Evolutionary conservation across 768 basidiomycete genomes (phyloP), one percentile per base, ranked within the genome.

Genomic region (Amanita pseudoporphyria): DNA sequence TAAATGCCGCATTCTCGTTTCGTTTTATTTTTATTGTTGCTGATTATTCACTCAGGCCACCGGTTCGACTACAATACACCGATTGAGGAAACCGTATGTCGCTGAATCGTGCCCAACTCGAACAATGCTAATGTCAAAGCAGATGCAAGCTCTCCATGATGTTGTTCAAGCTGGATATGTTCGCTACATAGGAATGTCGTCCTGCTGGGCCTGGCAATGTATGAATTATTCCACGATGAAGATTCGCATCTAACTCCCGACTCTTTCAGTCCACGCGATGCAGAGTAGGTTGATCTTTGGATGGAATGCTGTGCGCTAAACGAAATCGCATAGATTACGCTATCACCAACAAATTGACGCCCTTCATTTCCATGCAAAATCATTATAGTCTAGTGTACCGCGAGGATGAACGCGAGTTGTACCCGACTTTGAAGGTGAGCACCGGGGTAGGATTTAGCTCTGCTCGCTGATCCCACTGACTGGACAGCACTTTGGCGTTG

Each of bases 311-410:
- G 30, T 18, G 10, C n/a, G 38, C 24, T 13, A 6, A 31, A 26
- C 9, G 40, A 10, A 28, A 45, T 14, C n/a, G 41, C 9, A 13
- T 19, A 80, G 79, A 78, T 56, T 82, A 82, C 56, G 81, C 80
- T 0, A 74, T 81, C 48, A 59, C 69, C 36, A 74, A 82, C 63
- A 71, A 72, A 6, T 61, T 78, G 2, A 77, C 75, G 0, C 76
- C 73, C 3, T 82, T 82, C 64, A 76, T 82, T 54, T 77, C 78
- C 1, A 81, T 84, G 80, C 81, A 82, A 63, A 82, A 82, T 56
- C 76, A 78, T 54, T 73, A 83, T 58, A 77, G 62, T 49, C 61
- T 80, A 18, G 56, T 78, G 9, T 84, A 84, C 56, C 67, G 82
- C 6, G 82, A 84, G 58, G 81, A 84, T 59, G 81, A 79, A 53